Evolutionary conservation across 2,329 filamentous ascomycete genomes (phyloP).

Genomic region (Claviceps digitariae): DNA sequence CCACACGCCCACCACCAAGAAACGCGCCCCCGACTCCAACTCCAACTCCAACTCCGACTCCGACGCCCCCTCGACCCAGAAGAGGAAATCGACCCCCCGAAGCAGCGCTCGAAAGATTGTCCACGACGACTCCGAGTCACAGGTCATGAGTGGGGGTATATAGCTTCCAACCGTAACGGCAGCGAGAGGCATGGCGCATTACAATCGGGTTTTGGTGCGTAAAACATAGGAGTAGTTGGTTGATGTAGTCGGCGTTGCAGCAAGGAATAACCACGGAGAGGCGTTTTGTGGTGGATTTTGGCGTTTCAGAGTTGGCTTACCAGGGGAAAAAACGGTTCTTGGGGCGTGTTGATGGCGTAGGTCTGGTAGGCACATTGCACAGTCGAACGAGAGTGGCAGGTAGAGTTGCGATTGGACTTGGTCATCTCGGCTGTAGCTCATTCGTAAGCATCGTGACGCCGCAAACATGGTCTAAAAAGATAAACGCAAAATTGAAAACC

Average conservation of each 20-base stretch:
- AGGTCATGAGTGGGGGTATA: too few species aligned
- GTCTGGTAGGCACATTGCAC: not conserved
- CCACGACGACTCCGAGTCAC: not conserved
- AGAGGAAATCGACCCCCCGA: not conserved
- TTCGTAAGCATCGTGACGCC: not conserved
- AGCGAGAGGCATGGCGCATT: too few species aligned
- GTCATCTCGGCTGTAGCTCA: not conserved
- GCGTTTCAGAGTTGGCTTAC: too few species aligned
- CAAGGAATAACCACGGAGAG: too few species aligned
- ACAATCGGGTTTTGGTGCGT: too few species aligned
- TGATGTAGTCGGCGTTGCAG: too few species aligned
- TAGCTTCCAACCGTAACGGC: too few species aligned
- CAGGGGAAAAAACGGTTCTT: not conserved
- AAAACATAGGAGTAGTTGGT: too few species aligned
- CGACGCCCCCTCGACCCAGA: not conserved
- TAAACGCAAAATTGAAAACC: too few species aligned
- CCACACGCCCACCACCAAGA: too few species aligned
- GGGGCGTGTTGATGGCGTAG: not conserved
- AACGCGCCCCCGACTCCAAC: too few species aligned
- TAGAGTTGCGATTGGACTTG: not conserved
- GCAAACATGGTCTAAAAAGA: not conserved
- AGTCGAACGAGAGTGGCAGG: not conserved
- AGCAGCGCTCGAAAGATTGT: not conserved
- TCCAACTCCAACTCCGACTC: not conserved
- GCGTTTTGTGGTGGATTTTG: too few species aligned